A percentile compares a stretch with the other conserved stretches of the same genome.
phyloP scores from a whole-genome alignment of 2,329 filamentous ascomycete genomes.

The Phialophora verrucosa region DNA sequence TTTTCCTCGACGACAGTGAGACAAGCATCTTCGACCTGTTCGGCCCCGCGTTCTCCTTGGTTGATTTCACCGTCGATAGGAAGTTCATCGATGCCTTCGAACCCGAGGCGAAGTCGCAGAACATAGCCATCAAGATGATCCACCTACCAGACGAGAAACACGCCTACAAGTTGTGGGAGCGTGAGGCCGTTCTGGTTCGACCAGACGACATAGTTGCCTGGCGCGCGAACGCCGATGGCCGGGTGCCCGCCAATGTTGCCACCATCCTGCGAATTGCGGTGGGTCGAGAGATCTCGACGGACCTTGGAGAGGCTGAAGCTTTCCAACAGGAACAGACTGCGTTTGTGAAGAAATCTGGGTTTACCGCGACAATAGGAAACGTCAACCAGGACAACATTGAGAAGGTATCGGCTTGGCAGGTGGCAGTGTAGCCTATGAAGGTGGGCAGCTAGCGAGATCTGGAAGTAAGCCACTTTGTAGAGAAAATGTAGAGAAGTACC shows the following conservation, averaged over 20 bases:
- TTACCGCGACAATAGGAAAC: slow-evolving; percentile 21
- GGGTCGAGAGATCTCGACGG: not conserved
- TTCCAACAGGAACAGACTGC: not conserved
- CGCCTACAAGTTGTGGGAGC: slow-evolving; percentile 5
- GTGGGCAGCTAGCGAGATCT: too few relatives aligned
- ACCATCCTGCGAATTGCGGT: not conserved
- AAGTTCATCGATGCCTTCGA: slow-evolving; percentile 9
- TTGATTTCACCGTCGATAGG: slow-evolving; percentile 31
- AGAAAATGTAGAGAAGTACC: too few relatives aligned
- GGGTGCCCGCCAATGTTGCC: not conserved
- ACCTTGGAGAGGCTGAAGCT: not conserved
- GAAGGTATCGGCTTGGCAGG: slow-evolving; percentile 1
- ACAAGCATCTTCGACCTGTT: slow-evolving; percentile 42
- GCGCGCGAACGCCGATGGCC: slow-evolving; percentile 1
- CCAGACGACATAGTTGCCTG: slow-evolving; percentile 13
- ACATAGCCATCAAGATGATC: not conserved
- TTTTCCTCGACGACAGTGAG: slow-evolving; percentile 41
- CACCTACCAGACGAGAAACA: slow-evolving; percentile 7
- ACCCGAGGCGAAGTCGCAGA: slow-evolving; percentile 8
- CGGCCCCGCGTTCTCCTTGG: slow-evolving; percentile 19
- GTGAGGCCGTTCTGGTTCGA: slow-evolving; percentile 12
- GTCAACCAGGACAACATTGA: slow-evolving; percentile 19
- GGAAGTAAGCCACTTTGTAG: too few relatives aligned
- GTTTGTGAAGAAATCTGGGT: not conserved
- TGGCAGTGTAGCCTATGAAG: too few relatives aligned